phyloP scores from a whole-genome alignment of 192 early-diverging fungal species.

The Allomyces javanicus region DNA sequence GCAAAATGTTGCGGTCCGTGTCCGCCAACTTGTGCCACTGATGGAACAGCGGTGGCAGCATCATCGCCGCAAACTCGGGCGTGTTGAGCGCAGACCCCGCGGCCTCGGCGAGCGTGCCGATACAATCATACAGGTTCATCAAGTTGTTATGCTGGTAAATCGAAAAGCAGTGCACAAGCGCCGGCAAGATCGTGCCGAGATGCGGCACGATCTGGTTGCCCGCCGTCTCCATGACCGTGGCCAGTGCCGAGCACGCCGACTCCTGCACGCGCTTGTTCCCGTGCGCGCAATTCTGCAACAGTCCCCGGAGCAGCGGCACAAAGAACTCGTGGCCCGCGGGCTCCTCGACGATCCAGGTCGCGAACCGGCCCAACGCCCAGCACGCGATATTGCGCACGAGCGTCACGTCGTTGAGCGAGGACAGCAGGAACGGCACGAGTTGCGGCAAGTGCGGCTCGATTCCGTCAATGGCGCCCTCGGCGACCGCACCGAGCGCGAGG shows the following conservation, averaged over 20 bases:
- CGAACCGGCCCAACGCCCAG: slow-evolving; percentile 93
- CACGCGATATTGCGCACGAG: slow-evolving; percentile 93
- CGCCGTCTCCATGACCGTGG: slow-evolving; percentile 89
- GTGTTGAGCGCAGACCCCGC: slow-evolving; percentile 66
- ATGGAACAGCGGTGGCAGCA: slow-evolving; percentile 71
- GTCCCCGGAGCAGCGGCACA: slow-evolving; percentile 58
- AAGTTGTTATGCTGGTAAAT: slow-evolving; percentile 94
- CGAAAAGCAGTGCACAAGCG: slow-evolving; percentile 57
- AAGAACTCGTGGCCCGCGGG: slow-evolving; percentile 48
- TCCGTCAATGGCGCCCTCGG: slow-evolving; percentile 78
- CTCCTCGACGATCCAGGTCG: slow-evolving; percentile 50
- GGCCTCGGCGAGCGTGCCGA: slow-evolving; percentile 91
- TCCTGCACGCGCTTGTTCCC: slow-evolving; percentile 98
- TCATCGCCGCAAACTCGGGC: slow-evolving; percentile 53
- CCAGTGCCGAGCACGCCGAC: slow-evolving; percentile 87
- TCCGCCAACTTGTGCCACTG: slow-evolving; percentile 69
- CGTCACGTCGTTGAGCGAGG: slow-evolving; percentile 64
- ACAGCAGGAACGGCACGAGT: slow-evolving; percentile 68
- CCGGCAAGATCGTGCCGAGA: slow-evolving; percentile 67
- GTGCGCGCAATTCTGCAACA: slow-evolving; percentile 63
- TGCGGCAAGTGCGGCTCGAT: slow-evolving; percentile 77
- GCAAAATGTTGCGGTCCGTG: slow-evolving; percentile 82
- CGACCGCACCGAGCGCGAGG: slow-evolving; percentile 90
- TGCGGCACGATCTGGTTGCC: slow-evolving; percentile 61
- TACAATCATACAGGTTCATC: slow-evolving; percentile 86